These are phyloP conservation scores for Hyaloraphidium curvatum DNA, from an alignment of 192 early-diverging fungal species.

Conservation along the genomic window DNA sequence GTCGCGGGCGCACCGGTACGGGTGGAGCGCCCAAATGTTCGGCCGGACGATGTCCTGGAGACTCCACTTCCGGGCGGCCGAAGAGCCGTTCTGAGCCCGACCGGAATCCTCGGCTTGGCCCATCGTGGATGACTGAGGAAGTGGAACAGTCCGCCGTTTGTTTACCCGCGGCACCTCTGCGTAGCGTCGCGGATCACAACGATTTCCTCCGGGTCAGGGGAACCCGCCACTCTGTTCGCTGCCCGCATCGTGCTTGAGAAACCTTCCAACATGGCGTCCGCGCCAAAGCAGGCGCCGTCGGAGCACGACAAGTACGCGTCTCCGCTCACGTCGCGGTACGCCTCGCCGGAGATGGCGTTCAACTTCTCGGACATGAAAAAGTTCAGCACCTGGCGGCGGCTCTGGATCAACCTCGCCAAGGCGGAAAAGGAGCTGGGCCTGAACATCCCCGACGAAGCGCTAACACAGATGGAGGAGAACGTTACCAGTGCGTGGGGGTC, in stretches of 20 bases:
- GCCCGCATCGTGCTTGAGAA: too few relatives aligned
- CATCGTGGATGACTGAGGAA: background rate
- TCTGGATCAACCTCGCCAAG: slow-evolving; percentile 84
- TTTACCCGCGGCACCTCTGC: too few relatives aligned
- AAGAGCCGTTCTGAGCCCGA: too few relatives aligned
- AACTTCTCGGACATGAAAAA: slow-evolving; percentile 94
- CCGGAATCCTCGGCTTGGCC: too few relatives aligned
- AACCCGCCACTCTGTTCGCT: too few relatives aligned
- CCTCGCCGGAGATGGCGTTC: slow-evolving; percentile 86
- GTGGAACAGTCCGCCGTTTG: background rate
- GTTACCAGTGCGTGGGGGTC: slow-evolving; percentile 15
- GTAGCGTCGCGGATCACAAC: too few relatives aligned
- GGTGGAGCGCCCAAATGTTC: slow-evolving; percentile 59
- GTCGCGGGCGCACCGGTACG: slow-evolving; percentile 97
- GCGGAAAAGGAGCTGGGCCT: slow-evolving; percentile 79
- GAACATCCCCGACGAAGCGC: slow-evolving; percentile 70
- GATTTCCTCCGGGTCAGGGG: too few relatives aligned
- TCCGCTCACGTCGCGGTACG: slow-evolving; percentile 94
- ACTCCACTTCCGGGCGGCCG: background rate
- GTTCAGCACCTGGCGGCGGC: slow-evolving; percentile 83
- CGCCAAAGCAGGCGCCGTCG: too few relatives aligned
- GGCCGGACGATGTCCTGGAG: slow-evolving; percentile 41
- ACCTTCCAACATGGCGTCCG: too few relatives aligned
- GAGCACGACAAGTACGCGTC: slow-evolving; percentile 70
- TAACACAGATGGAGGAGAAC: slow-evolving; percentile 77